Conservation (phyloP, 371 early-diverging fungal species). For the Globomyces sp. region DNA sequence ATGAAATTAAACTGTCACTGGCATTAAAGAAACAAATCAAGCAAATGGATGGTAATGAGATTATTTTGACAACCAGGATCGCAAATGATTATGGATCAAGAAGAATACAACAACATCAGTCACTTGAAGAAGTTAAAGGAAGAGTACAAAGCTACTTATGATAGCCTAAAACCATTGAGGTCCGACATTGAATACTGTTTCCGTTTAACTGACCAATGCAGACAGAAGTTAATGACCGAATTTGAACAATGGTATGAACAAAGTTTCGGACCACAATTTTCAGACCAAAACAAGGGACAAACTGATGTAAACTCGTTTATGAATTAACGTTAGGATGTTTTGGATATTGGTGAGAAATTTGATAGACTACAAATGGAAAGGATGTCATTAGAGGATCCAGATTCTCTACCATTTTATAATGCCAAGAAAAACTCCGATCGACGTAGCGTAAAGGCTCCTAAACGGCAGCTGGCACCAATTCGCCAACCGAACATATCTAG, state of each 20-base stretch:
- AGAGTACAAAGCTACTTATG: slow-evolving; percentile 38
- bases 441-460: neutral
- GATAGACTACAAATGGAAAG: slow-evolving; percentile 50
- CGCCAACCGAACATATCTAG: too few species aligned
- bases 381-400: slow-evolving; percentile 54
- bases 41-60: neutral
- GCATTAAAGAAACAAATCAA: slow-evolving; percentile 24
- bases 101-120: slow-evolving; percentile 39
- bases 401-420: slow-evolving; percentile 50
- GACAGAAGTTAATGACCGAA: slow-evolving; percentile 51
- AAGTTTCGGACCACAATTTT: slow-evolving; percentile 11
- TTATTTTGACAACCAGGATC: neutral
- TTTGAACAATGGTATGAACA: slow-evolving; percentile 55
- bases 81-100: slow-evolving; percentile 46
- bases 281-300: slow-evolving; percentile 19
- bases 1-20: slow-evolving; percentile 30
- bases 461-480: neutral
- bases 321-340: slow-evolving; percentile 36
- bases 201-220: slow-evolving; percentile 48
- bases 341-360: slow-evolving; percentile 58
- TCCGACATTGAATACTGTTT: slow-evolving; percentile 49
- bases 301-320: slow-evolving; percentile 3
- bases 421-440: slow-evolving; percentile 44
- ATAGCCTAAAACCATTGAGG: slow-evolving; percentile 28
- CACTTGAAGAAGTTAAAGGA: slow-evolving; percentile 41